A percentile compares a stretch with the other conserved stretches of the same genome.
Conservation (phyloP, 169 alveolate genomes). For the Perkinsus marinus region DNA sequence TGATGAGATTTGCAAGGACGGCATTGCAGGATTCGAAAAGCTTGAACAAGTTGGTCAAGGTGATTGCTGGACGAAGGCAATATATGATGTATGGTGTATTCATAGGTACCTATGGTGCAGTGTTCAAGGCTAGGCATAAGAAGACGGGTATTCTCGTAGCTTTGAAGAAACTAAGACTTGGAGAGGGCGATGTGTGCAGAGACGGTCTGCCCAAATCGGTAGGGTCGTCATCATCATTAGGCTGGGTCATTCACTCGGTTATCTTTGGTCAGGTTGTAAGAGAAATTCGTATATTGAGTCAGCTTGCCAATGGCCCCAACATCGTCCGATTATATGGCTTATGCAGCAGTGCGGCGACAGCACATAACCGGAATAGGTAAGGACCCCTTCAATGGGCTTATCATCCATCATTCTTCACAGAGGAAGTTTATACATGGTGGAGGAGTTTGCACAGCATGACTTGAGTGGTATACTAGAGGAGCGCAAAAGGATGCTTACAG, state of each 20-base stretch:
- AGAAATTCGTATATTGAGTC: not conserved
- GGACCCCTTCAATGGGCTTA: not conserved
- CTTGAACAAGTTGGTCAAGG: not conserved
- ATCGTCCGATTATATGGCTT: not conserved
- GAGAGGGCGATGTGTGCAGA: not conserved
- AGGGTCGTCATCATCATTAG: not conserved
- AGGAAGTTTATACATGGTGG: slow-evolving; percentile 27
- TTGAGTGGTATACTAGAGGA: slow-evolving; percentile 24
- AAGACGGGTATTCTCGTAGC: not conserved
- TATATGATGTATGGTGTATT: not conserved
- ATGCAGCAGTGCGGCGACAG: not conserved
- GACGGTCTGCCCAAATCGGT: not conserved
- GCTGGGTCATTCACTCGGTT: not conserved
- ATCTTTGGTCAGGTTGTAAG: not conserved
- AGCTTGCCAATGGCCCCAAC: not conserved
- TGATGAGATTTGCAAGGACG: not conserved
- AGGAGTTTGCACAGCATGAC: slow-evolving; percentile 24
- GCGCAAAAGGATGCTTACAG: not conserved
- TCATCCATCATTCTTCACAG: not conserved
- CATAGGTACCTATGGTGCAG: not conserved
- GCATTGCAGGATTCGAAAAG: not conserved
- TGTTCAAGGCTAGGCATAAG: not conserved
- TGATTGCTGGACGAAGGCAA: too few species aligned
- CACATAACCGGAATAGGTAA: not conserved
- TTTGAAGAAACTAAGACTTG: not conserved